Evolutionary conservation across 2,329 filamentous ascomycete genomes (phyloP), one percentile per base, ranked within the genome.

Genomic region (Neonectria ditissima): DNA sequence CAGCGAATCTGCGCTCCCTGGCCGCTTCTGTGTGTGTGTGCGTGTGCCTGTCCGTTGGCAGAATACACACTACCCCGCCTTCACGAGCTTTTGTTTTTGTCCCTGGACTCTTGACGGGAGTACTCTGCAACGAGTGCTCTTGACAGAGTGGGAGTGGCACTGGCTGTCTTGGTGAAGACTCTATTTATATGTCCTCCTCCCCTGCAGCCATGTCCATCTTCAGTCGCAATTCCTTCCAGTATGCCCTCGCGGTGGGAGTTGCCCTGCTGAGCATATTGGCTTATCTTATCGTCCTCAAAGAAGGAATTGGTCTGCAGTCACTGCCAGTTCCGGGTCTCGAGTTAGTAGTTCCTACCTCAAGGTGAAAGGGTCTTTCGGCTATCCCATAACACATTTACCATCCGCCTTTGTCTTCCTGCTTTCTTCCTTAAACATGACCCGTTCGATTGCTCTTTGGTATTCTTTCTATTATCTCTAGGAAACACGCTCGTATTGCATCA

Each of bases 221-320:
- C 51, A 51, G 53, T 60, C 59, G 61, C 55, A 43, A 70, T 65
- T 62, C 61, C 56, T 63, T 64, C 45, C 52, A 62, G 50, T 53
- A 65, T 53, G 60, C 44, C 56, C 37, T 65, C 56, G 67, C 71
- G 41, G 70, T 48, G 63, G 62, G 56, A 65, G 68, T 72, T 58
- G 72, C 70, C 60, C 52, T 74, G 62, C 59, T 74, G 30, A 68
- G 67, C 53, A 59, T 69, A 22, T 8, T 68, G 9, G 48, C 53
- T 14, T 71, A 69, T 52, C 55, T 67, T 47, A 43, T 59, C n/a
- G 30, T 45, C 28, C 41, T 56, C 47, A 63, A 57, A 54, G 55
- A 62, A 39, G 59, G 56, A 16, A 47, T 63, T 54, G 54, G 61
- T 10, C 24, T 62, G 37, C 48, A 66, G n/a, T 58, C 53, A 16